Evolutionary conservation across 768 basidiomycete species (phyloP).

Genomic region (Hericium erinaceus): DNA sequence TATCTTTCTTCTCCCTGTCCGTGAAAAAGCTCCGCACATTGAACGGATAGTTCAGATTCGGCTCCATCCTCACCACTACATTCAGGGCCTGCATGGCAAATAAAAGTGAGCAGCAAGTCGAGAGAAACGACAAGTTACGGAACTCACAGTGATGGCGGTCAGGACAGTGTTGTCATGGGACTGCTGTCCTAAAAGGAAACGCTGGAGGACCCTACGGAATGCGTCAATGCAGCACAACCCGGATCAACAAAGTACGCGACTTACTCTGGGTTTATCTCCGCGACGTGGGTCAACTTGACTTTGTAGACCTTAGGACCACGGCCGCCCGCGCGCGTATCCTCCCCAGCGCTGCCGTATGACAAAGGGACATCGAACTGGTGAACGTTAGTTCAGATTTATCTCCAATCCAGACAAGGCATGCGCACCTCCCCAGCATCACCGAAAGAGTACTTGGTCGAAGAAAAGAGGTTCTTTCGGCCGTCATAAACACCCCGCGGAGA

Average conservation of each 20-base stretch:
- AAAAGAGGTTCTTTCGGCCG: slow-evolving; percentile 71
- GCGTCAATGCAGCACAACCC: background rate
- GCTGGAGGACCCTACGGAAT: slow-evolving; percentile 43
- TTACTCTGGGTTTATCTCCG: slow-evolving; percentile 81
- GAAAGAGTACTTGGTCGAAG: slow-evolving; percentile 52
- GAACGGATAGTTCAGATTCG: slow-evolving; percentile 57
- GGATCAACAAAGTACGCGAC: slow-evolving; percentile 24
- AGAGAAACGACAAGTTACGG: background rate
- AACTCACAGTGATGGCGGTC: slow-evolving; percentile 54
- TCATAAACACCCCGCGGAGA: slow-evolving; percentile 70
- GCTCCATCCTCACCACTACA: slow-evolving; percentile 68
- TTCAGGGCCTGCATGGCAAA: slow-evolving; percentile 47
- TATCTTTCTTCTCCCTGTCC: slow-evolving; percentile 37
- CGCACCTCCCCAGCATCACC: slow-evolving; percentile 42
- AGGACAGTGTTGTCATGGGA: slow-evolving; percentile 59
- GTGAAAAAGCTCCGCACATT: slow-evolving; percentile 73
- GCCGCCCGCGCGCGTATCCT: background rate
- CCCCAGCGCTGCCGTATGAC: slow-evolving; percentile 17
- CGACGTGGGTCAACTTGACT: slow-evolving; percentile 53
- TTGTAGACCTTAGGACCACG: slow-evolving; percentile 56
- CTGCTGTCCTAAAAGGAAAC: slow-evolving; percentile 57
- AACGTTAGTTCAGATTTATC: background rate
- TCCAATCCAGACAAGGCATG: background rate
- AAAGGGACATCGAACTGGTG: slow-evolving; percentile 55
- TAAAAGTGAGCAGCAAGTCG: background rate